A percentile compares a stretch with the other conserved stretches of the same genome.
phyloP scores from a whole-genome alignment of 805 yeast species.

The Candida cerambycidarum region DNA sequence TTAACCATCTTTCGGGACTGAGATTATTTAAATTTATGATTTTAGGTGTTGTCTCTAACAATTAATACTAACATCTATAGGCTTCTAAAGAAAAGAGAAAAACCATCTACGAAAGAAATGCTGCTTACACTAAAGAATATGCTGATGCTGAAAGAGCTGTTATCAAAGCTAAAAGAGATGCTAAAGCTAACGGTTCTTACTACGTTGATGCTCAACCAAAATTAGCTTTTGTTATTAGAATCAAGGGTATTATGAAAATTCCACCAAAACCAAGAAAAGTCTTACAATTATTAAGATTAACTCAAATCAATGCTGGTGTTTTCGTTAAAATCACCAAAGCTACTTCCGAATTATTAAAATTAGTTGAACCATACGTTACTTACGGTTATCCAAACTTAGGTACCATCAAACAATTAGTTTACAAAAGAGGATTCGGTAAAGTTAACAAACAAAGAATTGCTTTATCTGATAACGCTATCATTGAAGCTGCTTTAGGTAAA shows the following conservation, averaged over 20 bases:
- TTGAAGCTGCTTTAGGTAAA: slow-evolving; percentile 86
- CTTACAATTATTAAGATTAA: slow-evolving; percentile 87
- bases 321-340: slow-evolving; percentile 96
- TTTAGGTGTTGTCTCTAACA: background rate
- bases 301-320: slow-evolving; percentile 93
- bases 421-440: slow-evolving; percentile 99
- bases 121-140: slow-evolving; percentile 95
- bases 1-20: slow-evolving; percentile 91
- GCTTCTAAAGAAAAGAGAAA: slow-evolving; percentile 53
- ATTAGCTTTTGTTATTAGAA: slow-evolving; percentile 94
- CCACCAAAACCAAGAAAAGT: slow-evolving; percentile 99
- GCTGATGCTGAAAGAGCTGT: slow-evolving; percentile 86
- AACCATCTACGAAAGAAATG: slow-evolving; percentile 88
- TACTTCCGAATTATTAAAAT: slow-evolving; percentile 85
- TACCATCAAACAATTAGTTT: slow-evolving; percentile 86
- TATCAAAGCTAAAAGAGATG: slow-evolving; percentile 85
- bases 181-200: slow-evolving; percentile 91
- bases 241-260: slow-evolving; percentile 98
- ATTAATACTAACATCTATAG: slow-evolving; percentile 38
- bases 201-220: slow-evolving; percentile 93
- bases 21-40: slow-evolving; percentile 24
- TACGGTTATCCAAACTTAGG: slow-evolving; percentile 96
- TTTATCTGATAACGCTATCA: slow-evolving; percentile 81
- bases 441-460: slow-evolving; percentile 94
- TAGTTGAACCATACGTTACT: slow-evolving; percentile 95